Conservation (phyloP, 1,284 basidiomycete genomes). For the Entoloma clypeatum region DNA sequence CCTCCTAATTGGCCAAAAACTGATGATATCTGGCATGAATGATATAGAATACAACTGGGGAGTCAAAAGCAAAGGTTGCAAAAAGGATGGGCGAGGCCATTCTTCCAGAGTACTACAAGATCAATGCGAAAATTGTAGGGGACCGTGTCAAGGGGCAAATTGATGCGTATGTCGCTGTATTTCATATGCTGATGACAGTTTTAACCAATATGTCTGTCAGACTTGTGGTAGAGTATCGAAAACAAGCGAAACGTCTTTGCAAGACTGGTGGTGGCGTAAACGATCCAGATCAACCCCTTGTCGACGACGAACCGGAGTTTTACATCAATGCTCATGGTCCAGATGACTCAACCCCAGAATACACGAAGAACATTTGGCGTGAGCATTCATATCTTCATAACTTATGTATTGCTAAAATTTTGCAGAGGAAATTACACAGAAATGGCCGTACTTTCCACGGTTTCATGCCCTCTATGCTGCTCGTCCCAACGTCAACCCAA, state of each 20-base stretch:
- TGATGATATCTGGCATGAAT: background rate
- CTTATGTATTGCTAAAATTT: no score
- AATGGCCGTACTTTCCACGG: conserved; percentile 1
- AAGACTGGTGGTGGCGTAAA: no score
- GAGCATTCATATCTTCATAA: background rate
- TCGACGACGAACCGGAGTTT: no score
- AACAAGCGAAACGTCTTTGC: background rate
- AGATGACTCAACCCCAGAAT: no score
- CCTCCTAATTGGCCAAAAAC: background rate
- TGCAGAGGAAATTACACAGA: background rate
- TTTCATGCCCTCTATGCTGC: conserved; percentile 1
- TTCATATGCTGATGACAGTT: background rate
- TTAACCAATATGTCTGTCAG: background rate
- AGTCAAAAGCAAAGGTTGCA: conserved; percentile 1
- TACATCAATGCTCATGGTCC: no score
- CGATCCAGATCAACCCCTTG: no score
- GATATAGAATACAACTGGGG: conserved; percentile 4
- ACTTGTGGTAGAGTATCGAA: conserved; percentile 1
- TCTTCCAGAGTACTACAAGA: conserved; percentile 1
- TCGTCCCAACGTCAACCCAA: background rate
- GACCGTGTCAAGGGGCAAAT: conserved; percentile 3
- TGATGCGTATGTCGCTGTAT: background rate
- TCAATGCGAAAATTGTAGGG: conserved; percentile 3
- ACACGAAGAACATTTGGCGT: no score
- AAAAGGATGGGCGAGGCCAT: conserved; percentile 2